Base-by-base conservation (phyloP, 2,329 filamentous ascomycete genomes). In the Trichoderma sp. region DNA sequence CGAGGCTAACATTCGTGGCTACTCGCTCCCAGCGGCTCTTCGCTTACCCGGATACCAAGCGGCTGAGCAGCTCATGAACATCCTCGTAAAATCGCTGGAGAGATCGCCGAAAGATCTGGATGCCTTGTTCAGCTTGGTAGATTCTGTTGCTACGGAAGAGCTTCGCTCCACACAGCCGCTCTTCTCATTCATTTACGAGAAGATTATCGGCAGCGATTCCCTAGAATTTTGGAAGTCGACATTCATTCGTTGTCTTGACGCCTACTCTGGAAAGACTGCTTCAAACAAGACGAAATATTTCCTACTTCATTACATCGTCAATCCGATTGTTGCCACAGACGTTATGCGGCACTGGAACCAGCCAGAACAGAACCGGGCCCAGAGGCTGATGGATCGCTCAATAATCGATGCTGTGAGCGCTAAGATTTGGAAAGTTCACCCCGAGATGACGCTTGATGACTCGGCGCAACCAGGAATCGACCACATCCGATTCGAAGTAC, bases 281-380 rank as follows among this genome's bases (percentile, higher is more conserved):
- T 89, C 92, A 0, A 96, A 97, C 79, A 94, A 92, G 82, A 92
- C 93, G 56, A 99, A 99, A 80, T 92, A 94, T 64, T 99, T 97
- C 78, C 84, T 96, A 43, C 89, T 99, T 77, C 93, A 93, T 77
- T 90, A 97, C 78, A 87, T 99, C 37, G 92, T 97, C 72, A 99
- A 98, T 75, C 96, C 96, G 0, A 97, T 98, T 49, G 88, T 99
- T 68, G 94, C 95, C 3, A 97, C 95, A 92, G 96, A 99, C 80
- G 91, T 97, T 49, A 95, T 96, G 88, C 89, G 91, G 29, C 91
- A 92, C 70, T 96, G 93, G 86, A 86, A 88, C 79, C 84, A 83
- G 70, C 81, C 83, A 52, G 86, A 87, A 35, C 84, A 83, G 67
- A 80, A 82, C 52, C 84, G 85, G 49, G 86, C 86, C 3, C 91